phyloP scores from a whole-genome alignment of 192 early-diverging fungal species.

The Oehlia diaphana region DNA sequence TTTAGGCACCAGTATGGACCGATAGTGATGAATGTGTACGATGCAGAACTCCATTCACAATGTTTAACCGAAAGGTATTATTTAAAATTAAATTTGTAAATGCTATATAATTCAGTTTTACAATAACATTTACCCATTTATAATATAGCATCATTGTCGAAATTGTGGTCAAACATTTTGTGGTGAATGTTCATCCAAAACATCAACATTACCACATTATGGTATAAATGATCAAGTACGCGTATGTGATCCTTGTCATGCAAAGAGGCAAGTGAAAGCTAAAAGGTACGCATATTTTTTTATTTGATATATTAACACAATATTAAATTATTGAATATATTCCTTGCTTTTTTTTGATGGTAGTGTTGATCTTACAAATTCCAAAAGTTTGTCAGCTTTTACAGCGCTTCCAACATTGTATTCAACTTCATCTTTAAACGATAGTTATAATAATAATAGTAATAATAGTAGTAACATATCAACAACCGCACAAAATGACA shows the following conservation, averaged over 20 bases:
- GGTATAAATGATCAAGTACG: conserved; percentile 89
- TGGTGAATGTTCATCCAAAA: conserved; percentile 90
- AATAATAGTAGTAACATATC: neutral
- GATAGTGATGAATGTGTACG: conserved; percentile 93
- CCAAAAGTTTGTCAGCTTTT: conserved; percentile 11
- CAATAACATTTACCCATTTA: neutral
- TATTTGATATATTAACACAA: neutral
- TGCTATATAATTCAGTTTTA: neutral
- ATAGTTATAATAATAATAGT: neutral
- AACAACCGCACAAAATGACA: conserved; percentile 32
- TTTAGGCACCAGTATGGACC: conserved; percentile 92
- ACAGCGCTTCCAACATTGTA: conserved; percentile 7
- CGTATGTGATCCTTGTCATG: conserved; percentile 93
- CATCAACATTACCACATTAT: conserved; percentile 76
- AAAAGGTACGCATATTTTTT: conserved; percentile 24
- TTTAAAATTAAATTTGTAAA: neutral
- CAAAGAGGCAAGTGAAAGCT: conserved; percentile 53
- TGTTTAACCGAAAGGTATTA: conserved; percentile 86
- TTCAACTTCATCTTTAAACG: conserved; percentile 18
- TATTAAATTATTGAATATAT: neutral
- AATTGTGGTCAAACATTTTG: conserved; percentile 96
- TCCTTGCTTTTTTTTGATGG: conserved; percentile 35
- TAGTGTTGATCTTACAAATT: conserved; percentile 31
- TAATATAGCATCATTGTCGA: conserved; percentile 86
- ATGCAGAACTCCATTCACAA: conserved; percentile 89